These are phyloP conservation scores for Zanthoxylum bungeanum DNA, from an alignment of 345 rosid genomes.

Conservation along the genomic window DNA sequence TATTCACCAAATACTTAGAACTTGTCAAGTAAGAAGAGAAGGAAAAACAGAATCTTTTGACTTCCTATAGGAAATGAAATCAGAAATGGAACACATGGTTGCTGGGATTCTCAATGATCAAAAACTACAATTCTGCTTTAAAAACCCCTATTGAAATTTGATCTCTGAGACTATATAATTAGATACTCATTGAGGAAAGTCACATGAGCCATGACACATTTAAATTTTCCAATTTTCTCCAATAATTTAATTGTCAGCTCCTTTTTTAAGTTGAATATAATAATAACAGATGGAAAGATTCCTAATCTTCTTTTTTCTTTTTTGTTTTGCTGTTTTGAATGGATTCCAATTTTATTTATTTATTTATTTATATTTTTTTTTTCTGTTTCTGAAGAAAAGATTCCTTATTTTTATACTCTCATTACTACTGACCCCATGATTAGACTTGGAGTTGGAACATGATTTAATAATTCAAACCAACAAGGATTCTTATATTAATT, in stretches of 20 bases:
- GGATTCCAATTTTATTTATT: background rate
- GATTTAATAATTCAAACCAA: background rate
- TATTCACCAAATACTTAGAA: background rate
- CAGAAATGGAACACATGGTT: background rate
- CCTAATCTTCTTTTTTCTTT: background rate
- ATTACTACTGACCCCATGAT: background rate
- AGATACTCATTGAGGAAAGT: background rate
- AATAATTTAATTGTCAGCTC: background rate
- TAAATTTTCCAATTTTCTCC: background rate
- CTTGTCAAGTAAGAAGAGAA: background rate
- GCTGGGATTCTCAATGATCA: background rate
- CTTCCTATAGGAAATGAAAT: background rate
- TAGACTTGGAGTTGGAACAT: background rate
- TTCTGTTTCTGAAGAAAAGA: background rate
- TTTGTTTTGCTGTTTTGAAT: background rate
- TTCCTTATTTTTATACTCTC: background rate
- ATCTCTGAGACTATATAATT: background rate
- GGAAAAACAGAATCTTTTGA: background rate
- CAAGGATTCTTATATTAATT: background rate
- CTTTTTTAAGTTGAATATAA: background rate
- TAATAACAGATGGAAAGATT: conserved; percentile 1
- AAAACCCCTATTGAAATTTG: background rate
- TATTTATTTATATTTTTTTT: background rate
- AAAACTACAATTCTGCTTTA: background rate
- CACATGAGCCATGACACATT: background rate